phyloP scores from a whole-genome alignment of 2,329 filamentous ascomycete species.

The Aspergillus aculeatus region DNA sequence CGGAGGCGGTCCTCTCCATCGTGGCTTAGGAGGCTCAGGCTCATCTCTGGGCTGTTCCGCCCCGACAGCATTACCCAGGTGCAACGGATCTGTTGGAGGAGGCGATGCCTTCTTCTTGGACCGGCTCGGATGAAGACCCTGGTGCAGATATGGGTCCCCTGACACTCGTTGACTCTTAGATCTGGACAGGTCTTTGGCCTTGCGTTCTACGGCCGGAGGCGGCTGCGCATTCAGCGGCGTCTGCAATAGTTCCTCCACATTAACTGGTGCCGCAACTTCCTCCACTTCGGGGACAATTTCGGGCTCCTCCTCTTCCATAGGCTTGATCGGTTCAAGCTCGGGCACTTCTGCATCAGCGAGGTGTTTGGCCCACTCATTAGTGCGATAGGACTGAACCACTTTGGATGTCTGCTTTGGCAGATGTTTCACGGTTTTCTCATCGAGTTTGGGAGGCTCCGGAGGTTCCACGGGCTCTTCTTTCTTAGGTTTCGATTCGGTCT shows the following conservation, averaged over 20 bases:
- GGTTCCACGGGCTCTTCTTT: conserved; percentile 23
- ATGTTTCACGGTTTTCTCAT: conserved; percentile 47
- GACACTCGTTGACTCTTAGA: conserved; percentile 20
- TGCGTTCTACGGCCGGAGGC: conserved; percentile 33
- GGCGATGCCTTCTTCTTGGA: conserved; percentile 12
- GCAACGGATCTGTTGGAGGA: conserved; percentile 9
- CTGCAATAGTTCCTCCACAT: conserved; percentile 64
- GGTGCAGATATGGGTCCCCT: conserved; percentile 11
- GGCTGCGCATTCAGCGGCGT: conserved; percentile 56
- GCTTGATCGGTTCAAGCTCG: conserved; percentile 54
- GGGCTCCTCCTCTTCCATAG: conserved; percentile 32
- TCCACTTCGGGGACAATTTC: conserved; percentile 30
- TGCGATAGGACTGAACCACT: conserved; percentile 78
- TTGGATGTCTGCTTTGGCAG: conserved; percentile 72
- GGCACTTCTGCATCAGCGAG: conserved; percentile 74
- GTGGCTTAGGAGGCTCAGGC: conserved; percentile 17
- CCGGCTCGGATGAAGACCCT: background rate
- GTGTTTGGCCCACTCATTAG: conserved; percentile 96
- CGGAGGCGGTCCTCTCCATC: conserved; percentile 40
- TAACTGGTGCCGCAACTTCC: conserved; percentile 61
- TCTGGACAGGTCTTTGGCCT: conserved; percentile 11
- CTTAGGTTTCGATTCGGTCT: conserved; percentile 10
- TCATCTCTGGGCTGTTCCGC: conserved; percentile 16
- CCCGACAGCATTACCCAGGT: conserved; percentile 12
- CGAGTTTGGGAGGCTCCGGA: conserved; percentile 27